Evolutionary conservation across 106 monocot species (phyloP).

Genomic region (Dendrobium nobile): DNA sequence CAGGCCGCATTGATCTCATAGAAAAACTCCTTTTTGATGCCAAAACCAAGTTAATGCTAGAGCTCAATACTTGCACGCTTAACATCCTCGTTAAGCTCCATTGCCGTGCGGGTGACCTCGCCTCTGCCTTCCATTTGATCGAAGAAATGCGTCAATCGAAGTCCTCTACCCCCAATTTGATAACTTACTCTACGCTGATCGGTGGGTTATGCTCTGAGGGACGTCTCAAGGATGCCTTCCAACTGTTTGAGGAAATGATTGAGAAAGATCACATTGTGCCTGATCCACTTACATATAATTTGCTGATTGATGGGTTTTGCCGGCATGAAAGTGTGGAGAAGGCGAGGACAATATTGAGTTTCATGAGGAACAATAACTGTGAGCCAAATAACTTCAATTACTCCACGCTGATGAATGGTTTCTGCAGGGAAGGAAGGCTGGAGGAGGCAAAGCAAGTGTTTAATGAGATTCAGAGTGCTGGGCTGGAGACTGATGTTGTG

Average conservation of each 20-base stretch:
- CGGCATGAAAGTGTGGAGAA: slow-evolving; percentile 56
- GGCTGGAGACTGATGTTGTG: slow-evolving; percentile 45
- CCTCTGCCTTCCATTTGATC: slow-evolving; percentile 36
- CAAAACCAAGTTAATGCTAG: slow-evolving; percentile 9
- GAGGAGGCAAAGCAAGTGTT: slow-evolving; percentile 58
- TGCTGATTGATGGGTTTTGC: slow-evolving; percentile 79
- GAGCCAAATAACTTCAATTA: slow-evolving; percentile 78
- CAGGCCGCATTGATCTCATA: slow-evolving; percentile 44
- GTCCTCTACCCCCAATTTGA: slow-evolving; percentile 40
- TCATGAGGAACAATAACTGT: slow-evolving; percentile 76
- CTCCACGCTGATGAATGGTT: slow-evolving; percentile 68
- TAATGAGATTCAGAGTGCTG: slow-evolving; percentile 46
- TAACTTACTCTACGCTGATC: slow-evolving; percentile 84
- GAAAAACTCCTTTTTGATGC: slow-evolving; percentile 30
- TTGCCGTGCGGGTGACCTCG: slow-evolving; percentile 30
- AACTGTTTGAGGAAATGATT: slow-evolving; percentile 96
- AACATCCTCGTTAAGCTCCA: slow-evolving; percentile 77
- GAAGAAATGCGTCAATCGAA: slow-evolving; percentile 36
- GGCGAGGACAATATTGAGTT: slow-evolving; percentile 40
- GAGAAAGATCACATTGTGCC: slow-evolving; percentile 61
- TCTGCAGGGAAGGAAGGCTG: slow-evolving; percentile 45
- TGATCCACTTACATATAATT: slow-evolving; percentile 61
- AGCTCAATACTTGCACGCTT: slow-evolving; percentile 50
- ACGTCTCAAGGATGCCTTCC: slow-evolving; percentile 59
- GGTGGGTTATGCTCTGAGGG: slow-evolving; percentile 44